Base-by-base conservation (phyloP, 2,329 filamentous ascomycete genomes). In the Neopestalotiopsis sp. region DNA sequence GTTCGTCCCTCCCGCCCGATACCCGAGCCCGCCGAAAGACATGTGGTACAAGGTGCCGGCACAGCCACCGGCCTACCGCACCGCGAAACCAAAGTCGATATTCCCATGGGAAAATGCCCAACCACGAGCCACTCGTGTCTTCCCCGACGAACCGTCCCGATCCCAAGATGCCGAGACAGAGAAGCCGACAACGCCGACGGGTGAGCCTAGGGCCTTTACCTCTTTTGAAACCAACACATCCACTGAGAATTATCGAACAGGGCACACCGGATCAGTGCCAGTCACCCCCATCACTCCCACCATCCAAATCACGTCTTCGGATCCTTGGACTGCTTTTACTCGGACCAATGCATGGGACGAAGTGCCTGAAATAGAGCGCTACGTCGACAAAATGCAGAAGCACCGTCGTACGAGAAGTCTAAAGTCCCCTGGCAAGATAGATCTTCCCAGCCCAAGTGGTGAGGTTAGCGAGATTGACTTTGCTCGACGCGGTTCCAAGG, bases 301-400 rank as follows among this genome's bases (percentile, higher is more conserved):
- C 34, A 81, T 86, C 69, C 80, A 80, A 59, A 73, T 83, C 68
- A 82, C 80, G 28, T 77, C 85, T 49, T 82, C 87, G 63, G 86
- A 91, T 75, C 87, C 90, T 24, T 97, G 93, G 93, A 87, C 89
- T 71, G 86, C 86, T 61, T 97, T 92, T 78, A 85, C 89, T n/a
- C 88, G 90, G 61, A 89, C 86, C 65, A 99, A 98, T 79, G 95
- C 94, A 17, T 99, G 96, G 96, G 96, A 99, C 76, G 93, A 94
- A 66, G 88, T 97, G 66, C 93, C 93, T 13, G 92, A 94, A 73
- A 99, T 99, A 74, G 91, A 94, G 75, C 88, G 89, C 71, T 99
- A 98, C 78, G 93, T 98, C 67, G 92, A 93, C 71, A 87, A 89
- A 66, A 84, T 97, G 68, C 90, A 92, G 74, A 90, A 91, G 78